Conservation (phyloP, 805 yeast species). For the Candida gorgasii region DNA sequence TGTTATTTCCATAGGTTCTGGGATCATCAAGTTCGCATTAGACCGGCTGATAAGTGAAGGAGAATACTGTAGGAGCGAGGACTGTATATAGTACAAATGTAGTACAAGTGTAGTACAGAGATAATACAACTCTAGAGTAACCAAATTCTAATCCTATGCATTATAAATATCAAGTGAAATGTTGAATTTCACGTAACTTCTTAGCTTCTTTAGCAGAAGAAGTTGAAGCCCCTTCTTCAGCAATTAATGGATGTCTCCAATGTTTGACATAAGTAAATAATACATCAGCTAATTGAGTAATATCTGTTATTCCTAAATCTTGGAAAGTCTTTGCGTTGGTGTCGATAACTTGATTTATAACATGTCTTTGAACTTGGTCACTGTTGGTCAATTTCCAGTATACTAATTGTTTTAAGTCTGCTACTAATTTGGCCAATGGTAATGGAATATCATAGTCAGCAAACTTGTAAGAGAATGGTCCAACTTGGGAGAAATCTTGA, state of each 20-base stretch:
- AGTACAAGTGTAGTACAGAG: not conserved
- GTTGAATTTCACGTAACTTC: constrained; percentile 46
- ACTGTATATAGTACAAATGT: not conserved
- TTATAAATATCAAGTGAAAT: constrained; percentile 31
- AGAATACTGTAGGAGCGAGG: not conserved
- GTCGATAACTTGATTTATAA: constrained; percentile 64
- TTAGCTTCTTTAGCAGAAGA: constrained; percentile 37
- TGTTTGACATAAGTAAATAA: constrained; percentile 48
- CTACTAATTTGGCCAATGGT: constrained; percentile 45
- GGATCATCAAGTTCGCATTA: constrained; percentile 4
- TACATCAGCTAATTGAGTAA: constrained; percentile 43
- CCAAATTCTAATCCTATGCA: too few species aligned
- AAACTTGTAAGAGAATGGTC: constrained; percentile 44
- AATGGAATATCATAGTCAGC: constrained; percentile 48
- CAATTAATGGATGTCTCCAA: constrained; percentile 52
- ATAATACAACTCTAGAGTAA: not conserved
- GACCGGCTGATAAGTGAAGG: not conserved
- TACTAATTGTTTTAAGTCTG: constrained; percentile 41
- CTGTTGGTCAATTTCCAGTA: constrained; percentile 58
- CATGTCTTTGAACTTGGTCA: constrained; percentile 74
- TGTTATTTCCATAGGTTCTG: constrained; percentile 5
- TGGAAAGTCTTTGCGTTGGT: constrained; percentile 60
- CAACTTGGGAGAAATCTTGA: constrained; percentile 45
- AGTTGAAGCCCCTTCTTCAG: constrained; percentile 43
- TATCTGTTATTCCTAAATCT: constrained; percentile 64